A percentile compares a stretch with the other conserved stretches of the same genome.
Conservation (phyloP, 108 stramenopile species). For the Pseudonitzschia pungens region DNA sequence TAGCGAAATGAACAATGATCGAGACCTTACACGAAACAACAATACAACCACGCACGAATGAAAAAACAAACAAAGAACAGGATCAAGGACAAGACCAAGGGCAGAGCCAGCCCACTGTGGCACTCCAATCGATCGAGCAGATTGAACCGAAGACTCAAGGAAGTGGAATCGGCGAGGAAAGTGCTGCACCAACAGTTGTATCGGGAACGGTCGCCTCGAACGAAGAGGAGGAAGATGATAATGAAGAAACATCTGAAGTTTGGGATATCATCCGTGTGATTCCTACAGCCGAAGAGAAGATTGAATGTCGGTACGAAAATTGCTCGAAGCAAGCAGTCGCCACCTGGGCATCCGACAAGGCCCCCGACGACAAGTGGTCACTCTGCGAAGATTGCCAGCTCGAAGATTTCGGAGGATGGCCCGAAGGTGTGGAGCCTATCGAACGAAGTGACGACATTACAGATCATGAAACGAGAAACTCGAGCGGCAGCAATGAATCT, state of each 20-base stretch:
- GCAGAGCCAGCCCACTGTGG: neutral
- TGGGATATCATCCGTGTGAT: slow-evolving; percentile 60
- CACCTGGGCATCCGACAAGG: slow-evolving; percentile 48
- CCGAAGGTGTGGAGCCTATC: slow-evolving; percentile 26
- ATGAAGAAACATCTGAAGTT: slow-evolving; percentile 37
- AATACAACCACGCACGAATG: neutral
- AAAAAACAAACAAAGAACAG: neutral
- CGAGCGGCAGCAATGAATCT: neutral
- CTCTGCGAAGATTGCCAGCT: slow-evolving; percentile 60
- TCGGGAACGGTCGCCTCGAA: neutral
- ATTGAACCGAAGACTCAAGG: neutral
- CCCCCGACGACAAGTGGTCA: slow-evolving; percentile 57
- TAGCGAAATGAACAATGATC: neutral
- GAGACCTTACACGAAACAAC: no score
- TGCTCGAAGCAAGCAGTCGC: slow-evolving; percentile 42
- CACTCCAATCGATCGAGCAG: neutral
- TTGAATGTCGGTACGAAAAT: slow-evolving; percentile 35
- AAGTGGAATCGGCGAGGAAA: neutral
- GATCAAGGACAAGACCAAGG: neutral
- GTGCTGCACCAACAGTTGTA: neutral
- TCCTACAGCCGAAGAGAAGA: slow-evolving; percentile 20
- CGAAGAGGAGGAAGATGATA: neutral
- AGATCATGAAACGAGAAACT: neutral
- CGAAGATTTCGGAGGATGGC: slow-evolving; percentile 52
- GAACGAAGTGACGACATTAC: slow-evolving; percentile 7